phyloP scores from a whole-genome alignment of 495 filamentous ascomycete genomes.

The Hyaloscypha finlandica region DNA sequence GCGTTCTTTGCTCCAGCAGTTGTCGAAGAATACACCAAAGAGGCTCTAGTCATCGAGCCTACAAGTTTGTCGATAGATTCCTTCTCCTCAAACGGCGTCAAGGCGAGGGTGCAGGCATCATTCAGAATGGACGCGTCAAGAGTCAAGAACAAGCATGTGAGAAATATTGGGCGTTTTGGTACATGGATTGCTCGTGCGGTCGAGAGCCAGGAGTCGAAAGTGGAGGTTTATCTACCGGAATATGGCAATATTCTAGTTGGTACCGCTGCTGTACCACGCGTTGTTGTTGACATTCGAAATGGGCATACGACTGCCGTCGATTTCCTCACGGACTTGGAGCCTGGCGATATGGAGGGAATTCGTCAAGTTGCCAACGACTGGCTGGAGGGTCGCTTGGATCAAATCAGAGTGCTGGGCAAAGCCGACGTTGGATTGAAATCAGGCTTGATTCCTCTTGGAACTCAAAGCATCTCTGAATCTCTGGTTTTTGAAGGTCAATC shows the following conservation, averaged over 20 bases:
- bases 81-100: constrained; percentile 74
- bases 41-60: constrained; percentile 79
- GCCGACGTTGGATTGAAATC: constrained; percentile 71
- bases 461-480: constrained; percentile 68
- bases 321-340: constrained; percentile 71
- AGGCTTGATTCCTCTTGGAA: constrained; percentile 75
- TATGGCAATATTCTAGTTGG: constrained; percentile 79
- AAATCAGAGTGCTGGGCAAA: constrained; percentile 68
- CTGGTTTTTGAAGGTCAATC: constrained; percentile 79
- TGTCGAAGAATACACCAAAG: constrained; percentile 80
- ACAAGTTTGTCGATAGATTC: constrained; percentile 80
- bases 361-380: constrained; percentile 85
- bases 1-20: constrained; percentile 80
- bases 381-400: constrained; percentile 72
- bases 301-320: constrained; percentile 75
- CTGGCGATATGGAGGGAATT: constrained; percentile 76
- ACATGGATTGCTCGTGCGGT: constrained; percentile 80
- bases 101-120: constrained; percentile 74
- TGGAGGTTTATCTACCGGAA: constrained; percentile 81
- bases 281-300: constrained; percentile 74
- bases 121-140: constrained; percentile 76
- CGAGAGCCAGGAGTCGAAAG: constrained; percentile 65
- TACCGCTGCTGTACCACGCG: constrained; percentile 69
- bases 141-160: constrained; percentile 67
- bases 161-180: constrained; percentile 73